phyloP scores from a whole-genome alignment of 2,329 filamentous ascomycete species.

The Alternaria burnsii region DNA sequence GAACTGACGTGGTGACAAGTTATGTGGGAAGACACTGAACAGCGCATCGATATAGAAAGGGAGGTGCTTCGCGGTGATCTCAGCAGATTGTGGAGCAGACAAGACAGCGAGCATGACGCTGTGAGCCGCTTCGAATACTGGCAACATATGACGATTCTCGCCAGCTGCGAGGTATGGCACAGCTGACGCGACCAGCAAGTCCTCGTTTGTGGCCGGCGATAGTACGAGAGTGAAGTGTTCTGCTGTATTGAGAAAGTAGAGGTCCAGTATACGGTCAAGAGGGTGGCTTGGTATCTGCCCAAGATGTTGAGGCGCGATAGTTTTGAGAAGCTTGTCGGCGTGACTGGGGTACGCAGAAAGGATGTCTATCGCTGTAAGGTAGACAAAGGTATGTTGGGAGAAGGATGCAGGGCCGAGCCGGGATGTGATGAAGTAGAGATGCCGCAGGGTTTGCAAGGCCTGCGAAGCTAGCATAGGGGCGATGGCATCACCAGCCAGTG shows the following conservation, averaged over 20 bases:
- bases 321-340: slow-evolving; percentile 71
- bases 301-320: slow-evolving; percentile 65
- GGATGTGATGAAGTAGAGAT: slow-evolving; percentile 82
- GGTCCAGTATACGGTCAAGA: slow-evolving; percentile 76
- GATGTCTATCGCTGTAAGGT: slow-evolving; percentile 82
- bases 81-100: slow-evolving; percentile 78
- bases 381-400: slow-evolving; percentile 85
- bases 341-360: slow-evolving; percentile 74
- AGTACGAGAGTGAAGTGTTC: slow-evolving; percentile 82
- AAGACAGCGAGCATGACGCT: slow-evolving; percentile 81
- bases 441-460: slow-evolving; percentile 76
- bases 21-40: slow-evolving; percentile 78
- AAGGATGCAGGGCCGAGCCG: slow-evolving; percentile 77
- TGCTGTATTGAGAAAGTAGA: slow-evolving; percentile 87
- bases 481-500: slow-evolving; percentile 63
- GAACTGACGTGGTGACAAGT: slow-evolving; percentile 85
- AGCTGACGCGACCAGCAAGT: slow-evolving; percentile 76
- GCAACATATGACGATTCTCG: slow-evolving; percentile 64
- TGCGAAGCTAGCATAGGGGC: slow-evolving; percentile 75
- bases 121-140: slow-evolving; percentile 90
- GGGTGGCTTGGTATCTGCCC: slow-evolving; percentile 69
- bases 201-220: slow-evolving; percentile 72
- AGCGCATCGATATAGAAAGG: slow-evolving; percentile 86
- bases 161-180: slow-evolving; percentile 74
- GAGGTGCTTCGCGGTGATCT: slow-evolving; percentile 73